A percentile compares a stretch with the other conserved stretches of the same genome.
phyloP scores from a whole-genome alignment of 805 yeast genomes.

The Lachancea dasiensis region DNA sequence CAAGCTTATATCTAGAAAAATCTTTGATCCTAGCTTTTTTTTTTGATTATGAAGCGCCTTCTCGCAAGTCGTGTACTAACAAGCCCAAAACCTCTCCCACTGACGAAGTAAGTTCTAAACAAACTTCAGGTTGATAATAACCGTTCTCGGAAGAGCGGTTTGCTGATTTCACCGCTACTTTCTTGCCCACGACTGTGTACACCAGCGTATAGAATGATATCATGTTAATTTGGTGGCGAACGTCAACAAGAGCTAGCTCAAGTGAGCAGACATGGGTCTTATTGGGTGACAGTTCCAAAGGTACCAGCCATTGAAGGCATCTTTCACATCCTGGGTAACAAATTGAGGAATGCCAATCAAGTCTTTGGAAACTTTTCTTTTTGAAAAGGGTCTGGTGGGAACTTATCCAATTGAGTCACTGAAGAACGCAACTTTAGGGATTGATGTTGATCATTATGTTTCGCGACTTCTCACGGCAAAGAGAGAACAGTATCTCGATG shows the following conservation, averaged over 20 bases:
- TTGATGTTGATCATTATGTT: conserved; percentile 77
- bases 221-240: conserved; percentile 2
- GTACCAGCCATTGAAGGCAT: neutral
- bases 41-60: too few relatives aligned
- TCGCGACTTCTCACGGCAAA: conserved; percentile 53
- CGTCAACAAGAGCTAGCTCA: neutral
- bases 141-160: too few relatives aligned
- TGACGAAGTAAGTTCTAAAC: too few relatives aligned
- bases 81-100: too few relatives aligned
- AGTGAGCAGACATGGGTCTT: neutral
- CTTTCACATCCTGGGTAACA: neutral
- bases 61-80: too few relatives aligned
- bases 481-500: conserved; percentile 64
- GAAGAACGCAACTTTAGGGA: conserved; percentile 65
- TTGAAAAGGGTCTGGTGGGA: conserved; percentile 59
- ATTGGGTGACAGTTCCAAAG: neutral
- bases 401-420: conserved; percentile 59
- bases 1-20: too few relatives aligned
- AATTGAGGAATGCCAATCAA: conserved; percentile 35
- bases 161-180: too few relatives aligned
- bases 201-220: too few relatives aligned
- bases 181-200: too few relatives aligned
- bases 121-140: too few relatives aligned
- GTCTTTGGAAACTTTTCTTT: conserved; percentile 61
- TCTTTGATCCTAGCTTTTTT: too few relatives aligned